Percentiles rank a stretch among this genome's conserved stretches.
phyloP scores from a whole-genome alignment of 163 green algal species.

The Trebouxia gelatinosa region DNA sequence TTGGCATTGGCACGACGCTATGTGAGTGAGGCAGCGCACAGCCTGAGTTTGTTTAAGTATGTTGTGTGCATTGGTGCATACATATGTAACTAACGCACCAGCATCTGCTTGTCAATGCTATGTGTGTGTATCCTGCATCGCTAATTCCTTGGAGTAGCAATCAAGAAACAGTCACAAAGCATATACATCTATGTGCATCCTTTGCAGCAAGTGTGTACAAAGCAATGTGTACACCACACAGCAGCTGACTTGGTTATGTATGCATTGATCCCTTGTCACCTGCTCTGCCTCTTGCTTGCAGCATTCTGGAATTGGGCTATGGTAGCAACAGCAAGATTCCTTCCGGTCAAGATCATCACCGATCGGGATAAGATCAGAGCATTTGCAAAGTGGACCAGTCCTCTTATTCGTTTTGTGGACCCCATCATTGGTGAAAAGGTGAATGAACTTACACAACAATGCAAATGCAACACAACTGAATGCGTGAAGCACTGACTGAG shows the following conservation, averaged over 20 bases:
- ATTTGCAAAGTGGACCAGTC: slow-evolving; percentile 20
- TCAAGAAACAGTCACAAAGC: too few species aligned
- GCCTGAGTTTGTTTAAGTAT: too few species aligned
- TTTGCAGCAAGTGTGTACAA: too few species aligned
- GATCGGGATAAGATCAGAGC: slow-evolving; percentile 46
- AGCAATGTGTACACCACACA: neutral
- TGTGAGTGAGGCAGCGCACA: too few species aligned
- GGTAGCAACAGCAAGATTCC: slow-evolving; percentile 73
- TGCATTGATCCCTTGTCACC: neutral
- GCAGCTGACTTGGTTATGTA: neutral
- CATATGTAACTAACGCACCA: too few species aligned
- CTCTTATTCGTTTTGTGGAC: slow-evolving; percentile 4
- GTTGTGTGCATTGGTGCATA: too few species aligned
- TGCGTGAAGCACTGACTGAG: too few species aligned
- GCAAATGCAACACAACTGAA: too few species aligned
- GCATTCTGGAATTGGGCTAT: slow-evolving; percentile 66
- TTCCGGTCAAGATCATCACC: slow-evolving; percentile 66
- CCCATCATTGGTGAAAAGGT: slow-evolving; percentile 79
- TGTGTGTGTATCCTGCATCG: neutral
- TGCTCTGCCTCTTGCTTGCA: slow-evolving; percentile 36
- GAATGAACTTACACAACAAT: too few species aligned
- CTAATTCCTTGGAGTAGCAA: neutral
- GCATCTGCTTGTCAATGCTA: neutral
- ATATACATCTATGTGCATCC: too few species aligned
- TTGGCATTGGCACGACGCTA: too few species aligned